Evolutionary conservation across 768 basidiomycete genomes (phyloP).

Genomic region (Lactarius akahatsu): DNA sequence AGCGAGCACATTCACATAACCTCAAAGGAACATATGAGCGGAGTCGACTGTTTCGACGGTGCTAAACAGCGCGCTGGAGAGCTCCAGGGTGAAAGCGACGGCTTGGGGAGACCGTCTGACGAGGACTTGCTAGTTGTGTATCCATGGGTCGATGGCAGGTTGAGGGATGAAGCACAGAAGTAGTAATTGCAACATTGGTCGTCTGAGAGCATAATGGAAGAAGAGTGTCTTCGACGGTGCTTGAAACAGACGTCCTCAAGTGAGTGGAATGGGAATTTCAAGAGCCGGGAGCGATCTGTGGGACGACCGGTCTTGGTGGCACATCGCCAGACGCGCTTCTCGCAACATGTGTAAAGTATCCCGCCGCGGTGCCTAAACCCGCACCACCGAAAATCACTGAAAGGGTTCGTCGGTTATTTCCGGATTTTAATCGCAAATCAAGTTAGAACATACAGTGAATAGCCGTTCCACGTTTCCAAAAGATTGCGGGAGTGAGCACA

Average conservation of each 20-base stretch:
- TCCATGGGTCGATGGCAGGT: slow-evolving; percentile 38
- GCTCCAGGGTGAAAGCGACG: slow-evolving; percentile 21
- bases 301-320: slow-evolving; percentile 41
- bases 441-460: slow-evolving; percentile 52
- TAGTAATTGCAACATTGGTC: slow-evolving; percentile 29
- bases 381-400: slow-evolving; percentile 72
- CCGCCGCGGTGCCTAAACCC: slow-evolving; percentile 61
- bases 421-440: not conserved
- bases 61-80: slow-evolving; percentile 28
- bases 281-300: slow-evolving; percentile 33
- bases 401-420: slow-evolving; percentile 8
- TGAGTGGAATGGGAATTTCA: slow-evolving; percentile 3
- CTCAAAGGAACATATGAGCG: slow-evolving; percentile 72
- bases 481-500: slow-evolving; percentile 62
- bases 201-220: slow-evolving; percentile 12
- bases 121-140: slow-evolving; percentile 36
- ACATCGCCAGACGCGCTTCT: slow-evolving; percentile 55
- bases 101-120: slow-evolving; percentile 20
- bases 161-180: slow-evolving; percentile 38
- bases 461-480: slow-evolving; percentile 66
- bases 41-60: slow-evolving; percentile 74
- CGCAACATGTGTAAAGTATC: slow-evolving; percentile 56
- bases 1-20: slow-evolving; percentile 58
- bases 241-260: slow-evolving; percentile 6
- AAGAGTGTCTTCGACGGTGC: not conserved